These are phyloP conservation scores for Mycena metata DNA, from an alignment of 768 basidiomycete species.

Conservation along the genomic window DNA sequence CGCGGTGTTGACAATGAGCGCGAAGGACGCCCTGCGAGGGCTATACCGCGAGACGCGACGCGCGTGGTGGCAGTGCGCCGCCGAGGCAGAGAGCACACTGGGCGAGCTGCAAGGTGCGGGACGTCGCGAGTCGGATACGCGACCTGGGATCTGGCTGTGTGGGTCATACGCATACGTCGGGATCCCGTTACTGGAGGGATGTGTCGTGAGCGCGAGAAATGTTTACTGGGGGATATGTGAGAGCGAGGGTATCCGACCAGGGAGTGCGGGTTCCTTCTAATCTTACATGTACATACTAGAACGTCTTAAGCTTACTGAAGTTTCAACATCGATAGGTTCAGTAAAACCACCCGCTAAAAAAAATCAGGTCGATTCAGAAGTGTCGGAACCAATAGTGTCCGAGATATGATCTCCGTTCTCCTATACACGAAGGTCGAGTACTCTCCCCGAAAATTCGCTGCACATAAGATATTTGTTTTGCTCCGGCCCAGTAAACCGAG, in stretches of 20 bases:
- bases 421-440: no score
- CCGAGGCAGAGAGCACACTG: slow-evolving; percentile 52
- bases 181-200: slow-evolving; percentile 85
- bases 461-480: no score
- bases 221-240: slow-evolving; percentile 52
- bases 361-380: no score
- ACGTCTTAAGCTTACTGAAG: no score
- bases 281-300: background rate
- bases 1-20: slow-evolving; percentile 65
- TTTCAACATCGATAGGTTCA: no score
- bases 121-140: slow-evolving; percentile 44
- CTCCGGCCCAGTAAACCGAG: no score
- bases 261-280: slow-evolving; percentile 28
- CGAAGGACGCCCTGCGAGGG: slow-evolving; percentile 64
- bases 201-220: slow-evolving; percentile 78
- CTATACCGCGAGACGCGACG: slow-evolving; percentile 55
- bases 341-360: no score
- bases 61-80: slow-evolving; percentile 61
- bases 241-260: slow-evolving; percentile 31
- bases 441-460: no score
- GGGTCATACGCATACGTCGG: slow-evolving; percentile 80
- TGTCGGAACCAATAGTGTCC: no score
- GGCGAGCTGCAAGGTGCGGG: slow-evolving; percentile 69
- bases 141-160: slow-evolving; percentile 75
- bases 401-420: no score